These are phyloP conservation scores for Turnera subulata DNA, from an alignment of 345 rosid species.

Conservation along the genomic window DNA sequence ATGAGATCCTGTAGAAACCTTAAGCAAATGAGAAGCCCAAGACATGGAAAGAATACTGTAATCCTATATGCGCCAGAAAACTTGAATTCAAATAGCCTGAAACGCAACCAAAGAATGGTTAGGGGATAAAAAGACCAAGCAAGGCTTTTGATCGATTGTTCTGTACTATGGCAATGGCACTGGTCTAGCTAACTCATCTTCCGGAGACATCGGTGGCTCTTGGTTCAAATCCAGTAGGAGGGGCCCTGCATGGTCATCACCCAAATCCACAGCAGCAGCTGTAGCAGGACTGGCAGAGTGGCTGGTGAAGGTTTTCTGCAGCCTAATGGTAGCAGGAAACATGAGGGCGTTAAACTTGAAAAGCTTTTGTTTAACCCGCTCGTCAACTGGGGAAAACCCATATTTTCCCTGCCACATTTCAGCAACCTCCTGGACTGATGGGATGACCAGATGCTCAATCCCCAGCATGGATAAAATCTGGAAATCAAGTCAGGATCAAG, in stretches of 20 bases:
- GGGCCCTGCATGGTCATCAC: not conserved
- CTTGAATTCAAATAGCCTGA: too few relatives aligned
- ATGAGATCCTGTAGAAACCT: too few relatives aligned
- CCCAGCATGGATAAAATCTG: conserved; percentile 16
- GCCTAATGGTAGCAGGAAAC: conserved; percentile 17
- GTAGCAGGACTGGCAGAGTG: not conserved
- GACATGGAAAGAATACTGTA: too few relatives aligned
- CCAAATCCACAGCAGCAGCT: not conserved
- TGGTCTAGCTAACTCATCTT: not conserved
- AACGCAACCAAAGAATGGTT: too few relatives aligned
- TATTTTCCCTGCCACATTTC: conserved; percentile 18
- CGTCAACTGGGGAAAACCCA: conserved; percentile 4
- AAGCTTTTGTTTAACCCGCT: not conserved
- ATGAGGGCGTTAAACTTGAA: conserved; percentile 1
- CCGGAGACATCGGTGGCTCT: conserved; percentile 1
- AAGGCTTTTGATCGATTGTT: not conserved
- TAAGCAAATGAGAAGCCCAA: too few relatives aligned
- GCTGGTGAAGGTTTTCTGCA: conserved; percentile 12
- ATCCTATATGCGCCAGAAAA: too few relatives aligned
- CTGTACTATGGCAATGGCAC: not conserved
- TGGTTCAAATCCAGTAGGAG: conserved; percentile 5
- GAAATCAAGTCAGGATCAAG: conserved; percentile 2
- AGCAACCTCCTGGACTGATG: conserved; percentile 12
- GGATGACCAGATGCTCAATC: conserved; percentile 26
- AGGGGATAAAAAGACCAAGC: too few relatives aligned